A percentile compares a stretch with the other conserved stretches of the same genome.
Evolutionary conservation across 176 grass and related monocot species (phyloP).

Genomic region (Typha latifolia): DNA sequence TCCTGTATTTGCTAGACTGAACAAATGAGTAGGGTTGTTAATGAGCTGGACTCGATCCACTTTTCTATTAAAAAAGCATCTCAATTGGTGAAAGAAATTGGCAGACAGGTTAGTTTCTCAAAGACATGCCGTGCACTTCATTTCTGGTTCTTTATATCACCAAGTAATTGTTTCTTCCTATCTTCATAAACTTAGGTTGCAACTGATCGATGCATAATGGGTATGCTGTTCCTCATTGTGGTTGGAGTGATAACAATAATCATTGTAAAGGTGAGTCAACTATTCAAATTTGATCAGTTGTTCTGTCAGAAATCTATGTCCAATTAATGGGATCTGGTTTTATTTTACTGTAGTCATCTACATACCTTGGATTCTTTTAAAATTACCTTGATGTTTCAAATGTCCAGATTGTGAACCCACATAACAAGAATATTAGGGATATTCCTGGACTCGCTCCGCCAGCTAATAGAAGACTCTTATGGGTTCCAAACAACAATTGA

Average conservation of each 20-base stretch:
- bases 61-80: conserved; percentile 96
- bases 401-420: conserved; percentile 81
- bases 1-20: conserved; percentile 54
- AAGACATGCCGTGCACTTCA: neutral
- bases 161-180: neutral
- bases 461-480: conserved; percentile 55
- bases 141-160: neutral
- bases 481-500: conserved; percentile 35
- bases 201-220: conserved; percentile 94
- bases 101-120: conserved; percentile 48
- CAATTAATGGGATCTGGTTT: no score
- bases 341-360: no score
- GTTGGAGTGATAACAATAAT: conserved; percentile 82
- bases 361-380: neutral
- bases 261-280: conserved; percentile 66
- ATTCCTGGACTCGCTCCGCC: conserved; percentile 84
- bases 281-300: neutral
- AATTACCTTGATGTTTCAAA: conserved; percentile 6
- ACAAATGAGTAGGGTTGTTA: conserved; percentile 93
- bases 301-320: no score
- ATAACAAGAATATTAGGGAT: conserved; percentile 70
- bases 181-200: conserved; percentile 47
- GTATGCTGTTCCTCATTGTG: conserved; percentile 86
- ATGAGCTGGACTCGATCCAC: conserved; percentile 96
- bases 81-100: conserved; percentile 88